Percentiles rank a stretch among this genome's conserved stretches.
These are phyloP conservation scores for Starmerella sp. DNA, from an alignment of 805 yeast species.

Conservation along the genomic window DNA sequence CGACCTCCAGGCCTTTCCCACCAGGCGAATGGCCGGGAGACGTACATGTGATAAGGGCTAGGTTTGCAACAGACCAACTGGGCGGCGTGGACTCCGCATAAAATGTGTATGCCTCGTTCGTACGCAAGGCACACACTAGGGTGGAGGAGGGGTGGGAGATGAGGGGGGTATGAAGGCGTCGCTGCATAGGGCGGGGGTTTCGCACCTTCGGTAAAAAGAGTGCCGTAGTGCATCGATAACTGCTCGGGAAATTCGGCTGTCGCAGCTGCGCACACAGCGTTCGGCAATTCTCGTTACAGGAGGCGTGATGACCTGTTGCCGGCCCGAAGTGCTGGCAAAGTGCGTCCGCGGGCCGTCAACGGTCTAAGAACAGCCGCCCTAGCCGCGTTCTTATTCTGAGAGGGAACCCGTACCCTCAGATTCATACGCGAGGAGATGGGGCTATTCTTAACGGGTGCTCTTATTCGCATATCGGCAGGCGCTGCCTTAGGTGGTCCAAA, in stretches of 20 bases:
- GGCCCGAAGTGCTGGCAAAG: too few relatives aligned
- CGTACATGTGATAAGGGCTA: not conserved
- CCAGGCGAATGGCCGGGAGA: not conserved
- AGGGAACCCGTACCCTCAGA: not conserved
- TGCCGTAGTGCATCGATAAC: too few relatives aligned
- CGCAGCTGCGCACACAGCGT: too few relatives aligned
- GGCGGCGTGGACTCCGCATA: not conserved
- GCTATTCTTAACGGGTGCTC: not conserved
- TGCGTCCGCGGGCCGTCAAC: too few relatives aligned
- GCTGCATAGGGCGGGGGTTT: not conserved
- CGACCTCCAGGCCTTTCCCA: not conserved
- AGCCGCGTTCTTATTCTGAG: not conserved
- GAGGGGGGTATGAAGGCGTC: not conserved
- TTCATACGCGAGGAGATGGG: not conserved
- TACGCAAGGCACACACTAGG: not conserved
- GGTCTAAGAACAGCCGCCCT: not conserved
- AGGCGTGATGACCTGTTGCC: too few relatives aligned
- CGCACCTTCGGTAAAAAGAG: not conserved
- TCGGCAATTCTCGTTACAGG: too few relatives aligned
- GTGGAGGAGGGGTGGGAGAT: not conserved
- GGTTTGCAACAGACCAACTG: not conserved
- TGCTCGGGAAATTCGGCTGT: not conserved
- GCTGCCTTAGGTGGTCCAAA: not conserved
- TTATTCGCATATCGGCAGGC: not conserved
- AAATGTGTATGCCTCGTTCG: constrained; percentile 1